Percentiles rank a stretch among this genome's conserved stretches.
Evolutionary conservation across 495 filamentous ascomycete species (phyloP).

Genomic region (Tuber magnatum): DNA sequence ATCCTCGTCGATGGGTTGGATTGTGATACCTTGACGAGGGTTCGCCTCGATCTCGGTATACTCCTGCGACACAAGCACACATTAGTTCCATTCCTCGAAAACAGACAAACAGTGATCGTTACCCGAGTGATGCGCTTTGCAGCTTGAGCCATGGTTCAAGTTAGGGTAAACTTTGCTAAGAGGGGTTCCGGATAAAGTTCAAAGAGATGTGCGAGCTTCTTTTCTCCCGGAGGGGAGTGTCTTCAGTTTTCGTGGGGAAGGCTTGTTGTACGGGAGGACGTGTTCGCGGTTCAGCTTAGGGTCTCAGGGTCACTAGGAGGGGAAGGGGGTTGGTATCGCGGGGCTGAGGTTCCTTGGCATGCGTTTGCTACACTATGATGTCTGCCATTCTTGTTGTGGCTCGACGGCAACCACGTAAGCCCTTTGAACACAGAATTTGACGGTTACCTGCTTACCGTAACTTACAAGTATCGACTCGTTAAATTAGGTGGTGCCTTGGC

Average conservation of each 20-base stretch:
- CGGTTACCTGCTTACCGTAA: neutral
- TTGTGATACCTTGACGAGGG: conserved; percentile 59
- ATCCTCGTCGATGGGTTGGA: conserved; percentile 62
- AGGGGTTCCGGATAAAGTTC: neutral
- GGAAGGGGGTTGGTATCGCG: neutral
- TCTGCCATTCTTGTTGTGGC: conserved; percentile 29
- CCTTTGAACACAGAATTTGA: neutral
- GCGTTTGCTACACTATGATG: conserved; percentile 51
- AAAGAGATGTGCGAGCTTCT: neutral
- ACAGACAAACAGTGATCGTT: conserved; percentile 21
- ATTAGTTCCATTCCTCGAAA: conserved; percentile 8
- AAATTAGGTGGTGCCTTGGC: neutral
- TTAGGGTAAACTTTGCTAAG: neutral
- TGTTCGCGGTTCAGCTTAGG: conserved; percentile 9
- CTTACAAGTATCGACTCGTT: neutral
- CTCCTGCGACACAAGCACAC: conserved; percentile 50
- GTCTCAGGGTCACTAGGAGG: neutral
- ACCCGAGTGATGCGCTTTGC: conserved; percentile 37
- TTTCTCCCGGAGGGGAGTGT: neutral
- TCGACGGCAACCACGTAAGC: neutral
- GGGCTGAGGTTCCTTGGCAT: conserved; percentile 50
- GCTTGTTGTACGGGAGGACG: conserved; percentile 5
- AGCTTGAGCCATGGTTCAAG: conserved; percentile 24
- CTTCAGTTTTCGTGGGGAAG: neutral
- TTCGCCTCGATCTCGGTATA: conserved; percentile 57